Evolutionary conservation across 208 protist genomes (phyloP), one percentile per base, ranked within the genome.

Genomic region (Crithidia brevicula): DNA sequence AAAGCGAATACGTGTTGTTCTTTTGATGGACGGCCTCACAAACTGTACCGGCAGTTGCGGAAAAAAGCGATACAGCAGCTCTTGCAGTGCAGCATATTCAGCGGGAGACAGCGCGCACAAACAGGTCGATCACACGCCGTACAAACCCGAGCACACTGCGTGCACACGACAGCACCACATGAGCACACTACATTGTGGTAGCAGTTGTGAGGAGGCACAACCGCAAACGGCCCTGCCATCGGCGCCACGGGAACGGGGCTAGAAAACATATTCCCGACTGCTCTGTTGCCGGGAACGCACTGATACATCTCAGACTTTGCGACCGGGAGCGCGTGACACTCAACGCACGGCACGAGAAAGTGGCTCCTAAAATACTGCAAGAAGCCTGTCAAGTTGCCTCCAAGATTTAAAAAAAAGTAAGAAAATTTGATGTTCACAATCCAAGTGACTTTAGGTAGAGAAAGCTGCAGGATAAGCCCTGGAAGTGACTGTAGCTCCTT

Each of bases 51-150:
- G 22, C 67, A 61, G 51, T 85, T 89, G 2, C 54, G 74, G 73
- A 96, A 84, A 59, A 77, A 94, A 16, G 82, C 85, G 9, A 83
- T 42, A 68, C 83, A 93, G 69, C 91, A 96, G 8, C 70, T 66
- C 50, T 79, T 82, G 72, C 88, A 93, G 61, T 92, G 86, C n/a
- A 72, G 71, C 84, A 91, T 88, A 30, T 71, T 70, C 4, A 75
- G 40, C 7, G 81, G 69, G 22, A 94, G 61, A 52, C 88, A 96
- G 33, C 66, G 49, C 11, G 59, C 38, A 31, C 90, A 95, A 10
- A 91, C 83, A 25, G 84, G 70, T 27, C 50, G 51, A 61, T 95
- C 86, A 50, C 90, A 95, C 16, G 82, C 79, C 33, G 79, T 54
- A 56, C 90, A 95, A 6, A 91, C 59, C 31, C 85, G 68, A 15